These are phyloP conservation scores for Hansenula lynferdii DNA, from an alignment of 1,139 yeast species.

Conservation along the genomic window DNA sequence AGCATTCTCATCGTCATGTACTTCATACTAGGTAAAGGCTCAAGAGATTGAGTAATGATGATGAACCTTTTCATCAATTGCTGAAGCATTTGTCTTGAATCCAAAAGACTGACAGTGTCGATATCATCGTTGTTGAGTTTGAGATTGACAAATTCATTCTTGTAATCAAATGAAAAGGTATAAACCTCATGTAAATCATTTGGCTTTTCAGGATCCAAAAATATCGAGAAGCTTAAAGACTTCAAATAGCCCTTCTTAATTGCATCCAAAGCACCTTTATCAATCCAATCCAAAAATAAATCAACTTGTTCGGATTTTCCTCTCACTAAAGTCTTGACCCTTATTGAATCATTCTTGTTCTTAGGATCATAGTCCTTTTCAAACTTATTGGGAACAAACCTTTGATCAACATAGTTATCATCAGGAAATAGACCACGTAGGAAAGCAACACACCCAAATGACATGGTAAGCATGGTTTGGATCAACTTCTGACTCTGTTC, in stretches of 20 bases:
- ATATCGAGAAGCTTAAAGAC: constrained; percentile 41
- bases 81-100: constrained; percentile 37
- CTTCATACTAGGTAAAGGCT: constrained; percentile 42
- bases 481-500: constrained; percentile 36
- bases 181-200: constrained; percentile 41
- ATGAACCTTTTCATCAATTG: constrained; percentile 45
- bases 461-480: constrained; percentile 40
- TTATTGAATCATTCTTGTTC: constrained; percentile 28
- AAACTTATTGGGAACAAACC: constrained; percentile 32
- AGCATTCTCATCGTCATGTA: constrained; percentile 41
- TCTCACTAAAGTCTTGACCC: constrained; percentile 39
- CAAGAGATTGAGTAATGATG: constrained; percentile 45
- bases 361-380: constrained; percentile 23
- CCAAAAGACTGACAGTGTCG: constrained; percentile 21
- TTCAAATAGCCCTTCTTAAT: constrained; percentile 36
- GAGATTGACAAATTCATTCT: constrained; percentile 23
- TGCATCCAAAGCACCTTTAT: constrained; percentile 42
- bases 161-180: constrained; percentile 40
- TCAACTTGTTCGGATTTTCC: constrained; percentile 43
- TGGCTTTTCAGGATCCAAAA: constrained; percentile 35
- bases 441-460: constrained; percentile 48
- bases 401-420: constrained; percentile 38
- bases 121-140: constrained; percentile 20
- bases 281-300: constrained; percentile 44
- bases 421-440: constrained; percentile 48